phyloP scores from a whole-genome alignment of 352 stramenopile genomes.

The Elongisporangium undulatum region DNA sequence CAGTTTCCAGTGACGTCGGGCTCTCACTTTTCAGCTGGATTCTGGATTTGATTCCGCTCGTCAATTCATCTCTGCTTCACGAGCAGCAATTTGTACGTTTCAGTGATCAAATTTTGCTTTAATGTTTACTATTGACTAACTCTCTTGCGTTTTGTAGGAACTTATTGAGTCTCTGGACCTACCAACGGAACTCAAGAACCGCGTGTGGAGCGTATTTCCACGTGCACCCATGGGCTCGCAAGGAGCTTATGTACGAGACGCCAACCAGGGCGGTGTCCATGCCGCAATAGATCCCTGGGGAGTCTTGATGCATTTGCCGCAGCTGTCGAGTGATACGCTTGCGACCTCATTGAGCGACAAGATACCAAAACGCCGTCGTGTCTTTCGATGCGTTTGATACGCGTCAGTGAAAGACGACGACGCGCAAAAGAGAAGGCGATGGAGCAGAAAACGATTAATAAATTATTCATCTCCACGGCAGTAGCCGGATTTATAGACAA shows the following conservation, averaged over 20 bases:
- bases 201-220: slow-evolving; percentile 71
- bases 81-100: slow-evolving; percentile 72
- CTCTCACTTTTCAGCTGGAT: slow-evolving; percentile 86
- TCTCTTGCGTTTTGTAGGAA: slow-evolving; percentile 35
- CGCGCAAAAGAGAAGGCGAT: background rate
- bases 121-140: slow-evolving; percentile 7
- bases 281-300: slow-evolving; percentile 70
- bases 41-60: slow-evolving; percentile 74
- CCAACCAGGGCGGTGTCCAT: slow-evolving; percentile 14
- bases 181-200: slow-evolving; percentile 45
- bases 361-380: slow-evolving; percentile 54
- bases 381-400: slow-evolving; percentile 66
- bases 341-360: slow-evolving; percentile 30
- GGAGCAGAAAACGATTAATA: background rate
- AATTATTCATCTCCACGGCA: slow-evolving; percentile 2
- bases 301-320: slow-evolving; percentile 60
- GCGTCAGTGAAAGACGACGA: slow-evolving; percentile 5
- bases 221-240: slow-evolving; percentile 30
- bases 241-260: slow-evolving; percentile 17
- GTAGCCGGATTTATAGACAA: background rate
- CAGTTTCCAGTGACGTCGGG: slow-evolving; percentile 44
- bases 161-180: slow-evolving; percentile 62
- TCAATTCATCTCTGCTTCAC: slow-evolving; percentile 69
- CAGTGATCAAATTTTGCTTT: slow-evolving; percentile 1
- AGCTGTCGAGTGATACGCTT: slow-evolving; percentile 65